Base-by-base conservation (phyloP, 768 basidiomycete genomes). In the Mycena floridula region DNA sequence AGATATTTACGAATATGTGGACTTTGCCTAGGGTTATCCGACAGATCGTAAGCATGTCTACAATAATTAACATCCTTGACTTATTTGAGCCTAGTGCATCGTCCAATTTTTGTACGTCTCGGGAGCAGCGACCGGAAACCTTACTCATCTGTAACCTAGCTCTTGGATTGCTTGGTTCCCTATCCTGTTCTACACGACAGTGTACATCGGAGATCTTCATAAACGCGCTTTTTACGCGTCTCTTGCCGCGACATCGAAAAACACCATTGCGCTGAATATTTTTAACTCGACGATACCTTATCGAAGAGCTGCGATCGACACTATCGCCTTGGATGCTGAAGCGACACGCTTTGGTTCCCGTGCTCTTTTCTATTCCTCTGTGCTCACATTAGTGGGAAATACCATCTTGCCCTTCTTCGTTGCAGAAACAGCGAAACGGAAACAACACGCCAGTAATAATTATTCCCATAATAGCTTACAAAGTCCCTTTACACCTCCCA, bases 131-230 rank as follows among this genome's bases (percentile, higher is more conserved):
- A n/a, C n/a, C n/a, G n/a, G n/a, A n/a, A n/a, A n/a, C n/a, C n/a
- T n/a, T n/a, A n/a, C n/a, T n/a, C n/a, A n/a, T n/a, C n/a, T n/a
- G n/a, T n/a, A n/a, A 39, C 13, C 23, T 22, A 90, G 89, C 48
- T 76, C 81, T 11, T 94, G 82, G 82, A 72, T 93, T 47, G 87
- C 79, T 7, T 97, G 95, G 95, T 96, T 95, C 56, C 93, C 94
- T 0, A 66, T 92, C 21, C 70, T 95, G 1, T 93, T 94, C 64
- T 94, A 91, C 67, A 85, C 82, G 3, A 85, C 87, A 1, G 68
- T 89, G 21, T 97, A 92, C 64, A 74, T 96, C 43, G 88, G 89
- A 9, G 94, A 95, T 53, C 72, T 95, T 9, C 81, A 96, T 69
- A 86, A 81, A 49, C 69, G 65, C 3, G 52, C 70, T 7, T 71